These are phyloP conservation scores for Casuarina cunninghamiana DNA, from an alignment of 306 rosid species.

Conservation along the genomic window DNA sequence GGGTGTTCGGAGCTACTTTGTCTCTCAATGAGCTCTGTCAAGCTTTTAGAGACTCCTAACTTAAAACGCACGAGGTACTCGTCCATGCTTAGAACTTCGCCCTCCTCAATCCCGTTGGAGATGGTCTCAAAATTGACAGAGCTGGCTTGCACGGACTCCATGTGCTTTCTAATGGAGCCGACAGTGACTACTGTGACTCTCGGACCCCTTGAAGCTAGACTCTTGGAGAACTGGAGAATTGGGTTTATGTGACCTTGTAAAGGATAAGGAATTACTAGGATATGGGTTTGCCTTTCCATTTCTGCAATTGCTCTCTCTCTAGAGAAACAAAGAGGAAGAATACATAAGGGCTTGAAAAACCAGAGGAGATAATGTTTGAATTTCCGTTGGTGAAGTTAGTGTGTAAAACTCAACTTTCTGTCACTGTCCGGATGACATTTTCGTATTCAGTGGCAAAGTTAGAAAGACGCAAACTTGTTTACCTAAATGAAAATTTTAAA, in stretches of 20 bases:
- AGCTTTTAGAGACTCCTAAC: neutral
- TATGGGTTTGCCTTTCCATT: constrained; percentile 4
- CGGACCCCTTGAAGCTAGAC: constrained; percentile 24
- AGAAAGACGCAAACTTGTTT: no score
- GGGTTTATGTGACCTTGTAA: constrained; percentile 40
- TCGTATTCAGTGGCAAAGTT: no score
- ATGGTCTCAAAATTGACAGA: constrained; percentile 10
- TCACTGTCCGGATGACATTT: no score
- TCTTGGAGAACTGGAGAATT: constrained; percentile 32
- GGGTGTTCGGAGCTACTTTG: neutral
- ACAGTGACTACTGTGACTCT: constrained; percentile 27
- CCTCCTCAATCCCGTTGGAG: constrained; percentile 22
- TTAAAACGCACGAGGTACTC: neutral
- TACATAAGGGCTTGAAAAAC: neutral
- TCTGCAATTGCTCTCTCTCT: neutral
- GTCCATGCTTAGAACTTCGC: neutral
- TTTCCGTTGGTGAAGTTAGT: no score
- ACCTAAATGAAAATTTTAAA: no score
- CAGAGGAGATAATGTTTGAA: no score
- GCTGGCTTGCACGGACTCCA: neutral
- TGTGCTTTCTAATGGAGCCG: neutral
- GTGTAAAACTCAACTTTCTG: neutral
- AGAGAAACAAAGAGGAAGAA: neutral
- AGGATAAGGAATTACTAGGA: constrained; percentile 26
- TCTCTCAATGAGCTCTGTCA: neutral